Percentiles rank a stretch among this genome's conserved stretches.
Conservation (phyloP, 1,139 yeast genomes). For the Suhomyces bribrorum region DNA sequence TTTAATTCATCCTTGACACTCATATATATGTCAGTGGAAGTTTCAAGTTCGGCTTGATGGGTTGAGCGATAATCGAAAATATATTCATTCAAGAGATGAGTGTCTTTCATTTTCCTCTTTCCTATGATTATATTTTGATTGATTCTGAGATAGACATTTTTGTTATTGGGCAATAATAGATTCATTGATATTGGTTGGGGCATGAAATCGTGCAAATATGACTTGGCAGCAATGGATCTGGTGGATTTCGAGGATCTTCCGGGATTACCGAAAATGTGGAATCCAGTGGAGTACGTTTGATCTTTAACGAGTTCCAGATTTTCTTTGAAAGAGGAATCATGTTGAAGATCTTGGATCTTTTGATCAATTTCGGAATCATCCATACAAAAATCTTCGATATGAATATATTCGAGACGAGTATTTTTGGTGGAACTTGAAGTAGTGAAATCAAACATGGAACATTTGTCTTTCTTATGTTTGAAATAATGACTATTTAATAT, state of each 20-base stretch:
- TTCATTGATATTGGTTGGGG: slow-evolving; percentile 42
- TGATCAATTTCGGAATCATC: slow-evolving; percentile 27
- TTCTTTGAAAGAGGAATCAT: slow-evolving; percentile 2
- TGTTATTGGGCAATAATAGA: slow-evolving; percentile 24
- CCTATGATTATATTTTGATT: slow-evolving; percentile 13
- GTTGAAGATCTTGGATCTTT: not conserved
- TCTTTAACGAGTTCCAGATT: slow-evolving; percentile 10
- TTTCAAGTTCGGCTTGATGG: slow-evolving; percentile 6
- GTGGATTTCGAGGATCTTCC: slow-evolving; percentile 32
- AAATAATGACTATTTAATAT: slow-evolving; percentile 23
- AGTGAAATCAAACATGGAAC: slow-evolving; percentile 27
- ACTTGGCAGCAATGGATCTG: slow-evolving; percentile 36
- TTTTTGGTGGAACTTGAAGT: slow-evolving; percentile 19
- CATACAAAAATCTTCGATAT: slow-evolving; percentile 28
- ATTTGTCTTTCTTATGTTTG: slow-evolving; percentile 19
- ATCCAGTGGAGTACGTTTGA: slow-evolving; percentile 28
- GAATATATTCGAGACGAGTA: slow-evolving; percentile 19
- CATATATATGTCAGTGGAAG: slow-evolving; percentile 5
- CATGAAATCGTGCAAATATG: slow-evolving; percentile 47
- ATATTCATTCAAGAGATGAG: slow-evolving; percentile 5
- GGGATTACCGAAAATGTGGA: slow-evolving; percentile 37
- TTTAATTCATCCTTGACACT: slow-evolving; percentile 9
- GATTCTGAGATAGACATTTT: slow-evolving; percentile 14
- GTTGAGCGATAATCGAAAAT: slow-evolving; percentile 1
- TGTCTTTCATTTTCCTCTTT: slow-evolving; percentile 9